These are phyloP conservation scores for Paraleonurus japonicus DNA, from an alignment of 257 asterid genomes.

Conservation along the genomic window DNA sequence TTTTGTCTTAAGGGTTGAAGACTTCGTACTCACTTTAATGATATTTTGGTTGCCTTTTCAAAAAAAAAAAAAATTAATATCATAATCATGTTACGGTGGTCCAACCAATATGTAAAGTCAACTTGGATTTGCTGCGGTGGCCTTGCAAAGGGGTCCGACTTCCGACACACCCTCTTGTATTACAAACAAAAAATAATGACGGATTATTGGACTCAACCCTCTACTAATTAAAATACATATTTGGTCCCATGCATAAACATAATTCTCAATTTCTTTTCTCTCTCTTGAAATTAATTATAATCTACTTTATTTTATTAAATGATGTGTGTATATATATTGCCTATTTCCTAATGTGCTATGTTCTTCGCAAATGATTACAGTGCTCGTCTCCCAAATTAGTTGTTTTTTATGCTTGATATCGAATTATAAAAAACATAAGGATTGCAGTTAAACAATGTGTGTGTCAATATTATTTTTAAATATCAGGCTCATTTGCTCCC, in stretches of 20 bases:
- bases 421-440: too few relatives aligned
- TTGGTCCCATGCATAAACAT: background rate
- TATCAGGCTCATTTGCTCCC: too few relatives aligned
- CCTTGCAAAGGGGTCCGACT: background rate
- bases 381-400: too few relatives aligned
- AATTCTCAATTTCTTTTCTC: background rate
- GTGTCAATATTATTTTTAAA: background rate
- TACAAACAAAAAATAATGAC: background rate
- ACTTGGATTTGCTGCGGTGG: background rate
- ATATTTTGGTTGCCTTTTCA: too few relatives aligned
- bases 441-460: too few relatives aligned
- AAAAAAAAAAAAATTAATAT: too few relatives aligned
- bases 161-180: background rate
- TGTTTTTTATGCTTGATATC: too few relatives aligned
- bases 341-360: too few relatives aligned
- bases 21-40: too few relatives aligned
- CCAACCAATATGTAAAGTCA: background rate
- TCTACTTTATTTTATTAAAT: too few relatives aligned
- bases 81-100: background rate
- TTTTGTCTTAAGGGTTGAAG: too few relatives aligned
- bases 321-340: background rate
- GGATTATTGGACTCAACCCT: background rate
- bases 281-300: background rate
- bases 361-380: too few relatives aligned
- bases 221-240: background rate